These are phyloP conservation scores for Cadophora sp. DNA, from an alignment of 2,329 filamentous ascomycete species.

Conservation along the genomic window DNA sequence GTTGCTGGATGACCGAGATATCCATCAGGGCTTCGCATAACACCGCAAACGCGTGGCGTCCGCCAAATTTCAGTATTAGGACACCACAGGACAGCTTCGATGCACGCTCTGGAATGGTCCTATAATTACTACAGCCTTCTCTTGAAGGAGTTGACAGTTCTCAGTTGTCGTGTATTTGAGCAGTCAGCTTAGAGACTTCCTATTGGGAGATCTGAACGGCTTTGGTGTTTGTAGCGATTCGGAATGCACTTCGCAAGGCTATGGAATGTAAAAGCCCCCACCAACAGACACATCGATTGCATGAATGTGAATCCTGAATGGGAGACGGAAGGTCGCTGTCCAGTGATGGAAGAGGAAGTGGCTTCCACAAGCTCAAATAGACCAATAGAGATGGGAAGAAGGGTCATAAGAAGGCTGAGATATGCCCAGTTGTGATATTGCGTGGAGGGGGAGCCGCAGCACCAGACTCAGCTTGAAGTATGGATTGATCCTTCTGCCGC, in stretches of 20 bases:
- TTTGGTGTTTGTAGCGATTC: background rate
- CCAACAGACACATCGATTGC: constrained; percentile 5
- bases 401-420: background rate
- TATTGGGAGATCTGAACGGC: background rate
- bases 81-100: background rate
- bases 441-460: constrained; percentile 5
- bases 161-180: background rate
- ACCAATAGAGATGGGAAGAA: background rate
- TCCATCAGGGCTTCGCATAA: constrained; percentile 7
- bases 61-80: background rate
- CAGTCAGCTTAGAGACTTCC: background rate
- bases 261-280: constrained; percentile 1
- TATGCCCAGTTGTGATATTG: constrained; percentile 5
- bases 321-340: background rate
- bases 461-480: background rate
- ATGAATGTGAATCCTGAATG: constrained; percentile 3
- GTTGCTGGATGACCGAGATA: background rate
- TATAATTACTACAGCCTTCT: background rate
- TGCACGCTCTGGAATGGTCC: background rate
- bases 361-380: background rate
- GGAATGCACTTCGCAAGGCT: background rate
- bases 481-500: constrained; percentile 9
- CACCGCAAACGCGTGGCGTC: background rate
- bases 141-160: background rate
- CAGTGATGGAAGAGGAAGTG: background rate